Evolutionary conservation across 495 filamentous ascomycete genomes (phyloP).

Genomic region (Neurospora terricola): DNA sequence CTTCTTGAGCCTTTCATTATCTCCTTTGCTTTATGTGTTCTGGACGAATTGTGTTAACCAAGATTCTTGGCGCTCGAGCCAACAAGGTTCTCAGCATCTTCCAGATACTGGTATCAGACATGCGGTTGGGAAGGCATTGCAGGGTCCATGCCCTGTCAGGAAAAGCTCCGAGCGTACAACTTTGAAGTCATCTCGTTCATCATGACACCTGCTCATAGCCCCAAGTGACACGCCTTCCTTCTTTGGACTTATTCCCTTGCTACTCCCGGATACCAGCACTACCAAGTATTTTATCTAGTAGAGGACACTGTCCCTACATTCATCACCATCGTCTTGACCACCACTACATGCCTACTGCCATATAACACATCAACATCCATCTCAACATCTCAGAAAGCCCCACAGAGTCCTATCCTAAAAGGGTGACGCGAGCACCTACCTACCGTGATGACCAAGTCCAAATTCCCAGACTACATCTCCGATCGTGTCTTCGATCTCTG

Average conservation of each 20-base stretch:
- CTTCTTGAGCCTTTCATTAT: not conserved
- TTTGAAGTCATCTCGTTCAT: not conserved
- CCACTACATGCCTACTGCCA: not conserved
- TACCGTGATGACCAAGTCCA: not conserved
- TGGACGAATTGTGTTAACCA: not conserved
- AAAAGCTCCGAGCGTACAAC: not conserved
- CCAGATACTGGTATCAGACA: not conserved
- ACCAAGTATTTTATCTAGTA: not conserved
- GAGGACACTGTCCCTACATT: not conserved
- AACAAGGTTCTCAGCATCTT: not conserved
- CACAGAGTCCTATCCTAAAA: too few relatives aligned
- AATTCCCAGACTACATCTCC: slow-evolving; percentile 5
- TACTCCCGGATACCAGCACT: not conserved
- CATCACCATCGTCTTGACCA: not conserved
- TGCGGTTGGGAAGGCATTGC: not conserved
- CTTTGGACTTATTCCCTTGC: not conserved
- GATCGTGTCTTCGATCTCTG: slow-evolving; percentile 33
- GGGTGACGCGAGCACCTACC: too few relatives aligned
- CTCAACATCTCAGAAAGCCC: not conserved
- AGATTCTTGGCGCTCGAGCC: not conserved
- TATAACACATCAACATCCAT: not conserved
- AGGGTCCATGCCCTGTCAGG: not conserved
- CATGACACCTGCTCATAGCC: not conserved
- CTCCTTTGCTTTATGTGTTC: not conserved
- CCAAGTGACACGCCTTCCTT: not conserved